Conservation (phyloP, 1,139 yeast species). For the Candida pseudoviswanathii region DNA sequence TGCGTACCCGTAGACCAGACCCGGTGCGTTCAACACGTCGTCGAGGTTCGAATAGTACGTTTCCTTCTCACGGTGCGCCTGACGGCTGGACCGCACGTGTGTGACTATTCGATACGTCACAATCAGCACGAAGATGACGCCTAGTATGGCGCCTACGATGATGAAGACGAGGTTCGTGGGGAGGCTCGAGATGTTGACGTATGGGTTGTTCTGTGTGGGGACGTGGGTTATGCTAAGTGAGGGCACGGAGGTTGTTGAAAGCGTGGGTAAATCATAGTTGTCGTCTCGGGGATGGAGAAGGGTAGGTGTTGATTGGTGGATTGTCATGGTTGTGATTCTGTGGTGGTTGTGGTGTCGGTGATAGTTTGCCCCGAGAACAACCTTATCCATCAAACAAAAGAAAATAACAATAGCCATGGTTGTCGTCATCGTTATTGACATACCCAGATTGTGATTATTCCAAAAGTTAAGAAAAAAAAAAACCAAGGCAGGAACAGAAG, state of each 20-base stretch:
- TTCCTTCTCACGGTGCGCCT: constrained; percentile 44
- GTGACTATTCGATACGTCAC: constrained; percentile 25
- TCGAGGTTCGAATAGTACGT: constrained; percentile 23
- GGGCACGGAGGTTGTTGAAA: constrained; percentile 7
- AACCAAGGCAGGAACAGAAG: no score
- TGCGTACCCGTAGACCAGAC: no score
- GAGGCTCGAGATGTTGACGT: constrained; percentile 23
- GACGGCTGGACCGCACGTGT: constrained; percentile 25
- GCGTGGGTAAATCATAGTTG: constrained; percentile 8
- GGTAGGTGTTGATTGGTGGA: constrained; percentile 1
- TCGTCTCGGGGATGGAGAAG: constrained; percentile 7
- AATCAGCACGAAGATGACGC: constrained; percentile 25
- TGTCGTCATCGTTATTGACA: no score
- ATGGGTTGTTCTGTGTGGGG: constrained; percentile 33
- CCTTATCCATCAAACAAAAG: background rate
- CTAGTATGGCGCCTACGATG: constrained; percentile 40
- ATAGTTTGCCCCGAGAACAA: background rate
- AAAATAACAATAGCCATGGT: background rate
- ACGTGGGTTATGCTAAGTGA: constrained; percentile 11
- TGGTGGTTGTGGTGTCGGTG: constrained; percentile 7
- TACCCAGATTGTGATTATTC: no score
- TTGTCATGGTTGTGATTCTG: background rate
- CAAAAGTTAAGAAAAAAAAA: no score
- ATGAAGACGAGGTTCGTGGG: constrained; percentile 47
- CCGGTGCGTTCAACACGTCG: constrained; percentile 14